Evolutionary conservation across 371 early-diverging fungal genomes (phyloP).

Genomic region (Rhizopus microsporus): DNA sequence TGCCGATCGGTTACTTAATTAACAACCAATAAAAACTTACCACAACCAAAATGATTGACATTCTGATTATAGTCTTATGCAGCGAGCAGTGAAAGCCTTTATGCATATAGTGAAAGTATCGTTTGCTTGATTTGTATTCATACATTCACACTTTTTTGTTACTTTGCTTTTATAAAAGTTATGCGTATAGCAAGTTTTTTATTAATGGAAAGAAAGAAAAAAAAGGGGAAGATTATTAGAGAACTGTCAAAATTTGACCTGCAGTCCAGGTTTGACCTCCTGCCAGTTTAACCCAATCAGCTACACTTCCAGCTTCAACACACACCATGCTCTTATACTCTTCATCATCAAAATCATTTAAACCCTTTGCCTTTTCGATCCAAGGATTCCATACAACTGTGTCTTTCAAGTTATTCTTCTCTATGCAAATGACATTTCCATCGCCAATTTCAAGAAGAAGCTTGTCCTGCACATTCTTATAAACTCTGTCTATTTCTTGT

Average conservation of each 20-base stretch:
- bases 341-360: slow-evolving; percentile 88
- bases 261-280: slow-evolving; percentile 73
- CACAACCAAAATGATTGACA: slow-evolving; percentile 11
- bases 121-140: not conserved
- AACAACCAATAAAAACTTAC: slow-evolving; percentile 22
- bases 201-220: not conserved
- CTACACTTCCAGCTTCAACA: slow-evolving; percentile 87
- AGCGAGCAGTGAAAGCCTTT: not conserved
- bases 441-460: slow-evolving; percentile 52
- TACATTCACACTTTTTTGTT: not conserved
- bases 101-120: not conserved
- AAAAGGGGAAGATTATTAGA: slow-evolving; percentile 2
- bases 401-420: slow-evolving; percentile 68
- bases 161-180: too few species aligned
- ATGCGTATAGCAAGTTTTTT: not conserved
- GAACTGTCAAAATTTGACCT: slow-evolving; percentile 67
- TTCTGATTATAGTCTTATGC: too few species aligned
- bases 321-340: slow-evolving; percentile 86
- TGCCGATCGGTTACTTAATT: slow-evolving; percentile 15
- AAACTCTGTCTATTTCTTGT: slow-evolving; percentile 80
- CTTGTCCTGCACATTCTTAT: slow-evolving; percentile 61
- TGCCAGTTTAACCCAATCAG: slow-evolving; percentile 67
- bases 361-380: slow-evolving; percentile 83
- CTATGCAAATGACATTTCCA: slow-evolving; percentile 42
- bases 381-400: slow-evolving; percentile 98